A percentile compares a stretch with the other conserved stretches of the same genome.
Conservation (phyloP, 2,329 filamentous ascomycete species). For the Aspergillus tamarii region DNA sequence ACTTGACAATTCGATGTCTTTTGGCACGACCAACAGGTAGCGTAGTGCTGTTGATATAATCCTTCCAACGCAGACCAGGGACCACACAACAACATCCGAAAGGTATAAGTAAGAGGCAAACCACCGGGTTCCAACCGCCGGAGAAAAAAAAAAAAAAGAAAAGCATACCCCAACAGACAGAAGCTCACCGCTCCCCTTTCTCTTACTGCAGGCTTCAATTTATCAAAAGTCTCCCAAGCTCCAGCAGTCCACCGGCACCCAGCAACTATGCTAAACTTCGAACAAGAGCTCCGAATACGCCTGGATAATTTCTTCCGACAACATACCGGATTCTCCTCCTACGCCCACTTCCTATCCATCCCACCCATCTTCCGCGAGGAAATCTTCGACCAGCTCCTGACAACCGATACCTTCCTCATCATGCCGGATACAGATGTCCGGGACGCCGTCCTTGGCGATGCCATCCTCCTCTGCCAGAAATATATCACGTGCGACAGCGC, state of each 20-base stretch:
- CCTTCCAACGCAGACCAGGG: neutral
- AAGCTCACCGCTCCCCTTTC: neutral
- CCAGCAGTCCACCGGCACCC: neutral
- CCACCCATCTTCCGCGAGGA: neutral
- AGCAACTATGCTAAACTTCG: neutral
- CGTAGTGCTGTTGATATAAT: neutral
- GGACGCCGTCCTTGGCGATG: neutral
- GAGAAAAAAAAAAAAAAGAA: neutral
- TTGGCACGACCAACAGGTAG: neutral
- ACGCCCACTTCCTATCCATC: neutral
- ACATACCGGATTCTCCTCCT: neutral
- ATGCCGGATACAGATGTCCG: neutral
- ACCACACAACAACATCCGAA: neutral
- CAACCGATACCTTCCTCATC: slow-evolving; percentile 1
- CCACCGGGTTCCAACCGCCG: neutral
- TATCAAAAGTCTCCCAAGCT: neutral
- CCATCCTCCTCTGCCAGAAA: neutral
- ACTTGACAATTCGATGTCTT: neutral
- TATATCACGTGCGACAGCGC: neutral
- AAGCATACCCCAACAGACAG: neutral
- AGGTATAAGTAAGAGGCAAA: neutral
- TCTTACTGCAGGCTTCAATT: neutral
- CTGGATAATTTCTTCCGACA: neutral
- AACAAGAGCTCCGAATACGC: neutral
- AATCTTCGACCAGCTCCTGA: neutral